Conservation (phyloP, 2,329 filamentous ascomycete genomes). For the Sclerotiophoma versabilis region DNA sequence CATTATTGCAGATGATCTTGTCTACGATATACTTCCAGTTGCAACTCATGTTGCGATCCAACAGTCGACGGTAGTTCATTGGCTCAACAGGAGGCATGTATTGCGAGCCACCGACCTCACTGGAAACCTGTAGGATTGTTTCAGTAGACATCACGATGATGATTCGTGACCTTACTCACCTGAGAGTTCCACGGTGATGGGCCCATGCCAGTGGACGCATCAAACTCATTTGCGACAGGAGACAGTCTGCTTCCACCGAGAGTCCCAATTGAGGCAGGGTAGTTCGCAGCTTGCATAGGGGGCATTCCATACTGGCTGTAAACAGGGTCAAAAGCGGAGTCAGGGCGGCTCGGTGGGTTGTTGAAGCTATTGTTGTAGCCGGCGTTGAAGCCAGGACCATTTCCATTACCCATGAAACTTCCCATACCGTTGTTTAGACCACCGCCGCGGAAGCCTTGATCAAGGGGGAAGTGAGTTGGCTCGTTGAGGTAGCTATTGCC, state of each 20-base stretch:
- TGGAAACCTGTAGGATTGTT: constrained; percentile 27
- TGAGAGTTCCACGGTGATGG: constrained; percentile 51
- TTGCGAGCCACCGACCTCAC: constrained; percentile 55
- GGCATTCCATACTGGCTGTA: constrained; percentile 44
- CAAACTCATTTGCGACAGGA: constrained; percentile 57
- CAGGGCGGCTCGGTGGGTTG: constrained; percentile 47
- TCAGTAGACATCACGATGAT: constrained; percentile 10
- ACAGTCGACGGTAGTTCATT: constrained; percentile 91
- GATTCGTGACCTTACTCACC: constrained; percentile 20
- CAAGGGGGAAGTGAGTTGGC: constrained; percentile 47
- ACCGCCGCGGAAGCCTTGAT: constrained; percentile 40
- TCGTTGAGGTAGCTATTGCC: constrained; percentile 45
- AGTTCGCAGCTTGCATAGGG: constrained; percentile 25
- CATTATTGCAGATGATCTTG: constrained; percentile 99
- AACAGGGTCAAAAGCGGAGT: constrained; percentile 46
- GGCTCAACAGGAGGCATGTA: constrained; percentile 89
- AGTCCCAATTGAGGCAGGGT: constrained; percentile 47
- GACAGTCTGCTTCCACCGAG: constrained; percentile 50
- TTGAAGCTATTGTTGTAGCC: constrained; percentile 27
- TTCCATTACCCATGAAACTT: constrained; percentile 10
- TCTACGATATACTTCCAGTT: constrained; percentile 99
- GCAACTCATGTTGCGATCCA: constrained; percentile 95
- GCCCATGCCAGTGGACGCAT: constrained; percentile 36
- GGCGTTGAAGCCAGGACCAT: constrained; percentile 23
- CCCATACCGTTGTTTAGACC: constrained; percentile 23